These are phyloP conservation scores for Pisolithus microcarpus DNA, from an alignment of 768 basidiomycete species.

Conservation along the genomic window DNA sequence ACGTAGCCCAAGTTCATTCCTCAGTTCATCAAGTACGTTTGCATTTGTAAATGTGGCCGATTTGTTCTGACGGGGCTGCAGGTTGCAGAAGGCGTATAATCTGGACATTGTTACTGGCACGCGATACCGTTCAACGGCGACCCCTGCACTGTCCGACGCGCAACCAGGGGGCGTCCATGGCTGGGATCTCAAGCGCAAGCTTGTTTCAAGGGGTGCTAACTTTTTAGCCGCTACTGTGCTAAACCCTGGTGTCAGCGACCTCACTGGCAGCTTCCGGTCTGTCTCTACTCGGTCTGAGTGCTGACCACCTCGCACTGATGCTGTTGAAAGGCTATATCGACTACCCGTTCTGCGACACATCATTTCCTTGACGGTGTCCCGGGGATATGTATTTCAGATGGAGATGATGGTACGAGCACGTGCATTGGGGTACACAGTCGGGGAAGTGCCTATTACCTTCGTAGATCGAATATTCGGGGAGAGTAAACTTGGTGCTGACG, in stretches of 20 bases:
- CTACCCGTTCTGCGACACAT: slow-evolving; percentile 70
- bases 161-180: slow-evolving; percentile 83
- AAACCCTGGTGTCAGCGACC: slow-evolving; percentile 79
- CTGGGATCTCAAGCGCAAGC: slow-evolving; percentile 86
- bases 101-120: slow-evolving; percentile 93
- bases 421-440: slow-evolving; percentile 76
- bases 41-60: background rate
- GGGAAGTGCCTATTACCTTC: slow-evolving; percentile 91
- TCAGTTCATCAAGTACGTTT: slow-evolving; percentile 71
- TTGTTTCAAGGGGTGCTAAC: slow-evolving; percentile 85
- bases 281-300: slow-evolving; percentile 14
- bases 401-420: slow-evolving; percentile 94
- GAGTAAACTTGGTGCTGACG: slow-evolving; percentile 84
- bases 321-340: slow-evolving; percentile 58
- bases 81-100: slow-evolving; percentile 78
- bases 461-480: slow-evolving; percentile 92
- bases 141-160: slow-evolving; percentile 49
- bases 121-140: slow-evolving; percentile 64
- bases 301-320: background rate
- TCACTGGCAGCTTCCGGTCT: slow-evolving; percentile 87
- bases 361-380: slow-evolving; percentile 76
- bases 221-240: slow-evolving; percentile 83
- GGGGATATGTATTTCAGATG: slow-evolving; percentile 97
- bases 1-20: slow-evolving; percentile 88
- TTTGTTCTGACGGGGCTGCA: slow-evolving; percentile 23